A percentile compares a stretch with the other conserved stretches of the same genome.
Evolutionary conservation across 495 filamentous ascomycete genomes (phyloP).

Genomic region (Echria macrotheca): DNA sequence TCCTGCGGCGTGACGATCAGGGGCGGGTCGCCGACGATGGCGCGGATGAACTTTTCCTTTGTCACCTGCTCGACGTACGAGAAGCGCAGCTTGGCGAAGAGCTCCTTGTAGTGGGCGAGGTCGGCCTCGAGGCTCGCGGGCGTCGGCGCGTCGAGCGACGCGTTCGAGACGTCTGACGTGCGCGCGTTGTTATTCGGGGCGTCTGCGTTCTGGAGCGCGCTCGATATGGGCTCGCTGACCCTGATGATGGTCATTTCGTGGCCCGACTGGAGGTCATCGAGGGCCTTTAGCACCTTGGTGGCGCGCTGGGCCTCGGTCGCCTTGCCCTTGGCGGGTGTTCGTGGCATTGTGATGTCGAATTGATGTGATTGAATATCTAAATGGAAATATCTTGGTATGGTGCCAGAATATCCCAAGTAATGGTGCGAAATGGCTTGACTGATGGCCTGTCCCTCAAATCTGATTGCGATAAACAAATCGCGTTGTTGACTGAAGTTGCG

Average conservation of each 20-base stretch:
- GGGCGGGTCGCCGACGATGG: slow-evolving; percentile 80
- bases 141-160: slow-evolving; percentile 60
- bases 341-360: not conserved
- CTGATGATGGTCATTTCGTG: slow-evolving; percentile 66
- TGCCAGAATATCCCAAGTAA: too few relatives aligned
- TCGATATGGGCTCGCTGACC: slow-evolving; percentile 67
- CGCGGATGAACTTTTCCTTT: slow-evolving; percentile 73
- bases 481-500: too few relatives aligned
- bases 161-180: slow-evolving; percentile 64
- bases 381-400: too few relatives aligned
- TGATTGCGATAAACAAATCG: too few relatives aligned
- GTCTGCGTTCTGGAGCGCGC: slow-evolving; percentile 27
- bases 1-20: slow-evolving; percentile 75
- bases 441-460: too few relatives aligned
- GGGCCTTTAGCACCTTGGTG: slow-evolving; percentile 23
- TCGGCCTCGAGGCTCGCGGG: slow-evolving; percentile 77
- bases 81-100: slow-evolving; percentile 94
- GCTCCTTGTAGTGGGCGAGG: slow-evolving; percentile 84
- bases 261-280: slow-evolving; percentile 32
- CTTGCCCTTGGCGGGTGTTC: not conserved
- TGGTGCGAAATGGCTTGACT: too few relatives aligned
- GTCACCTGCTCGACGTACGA: slow-evolving; percentile 82
- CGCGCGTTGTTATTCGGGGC: slow-evolving; percentile 28
- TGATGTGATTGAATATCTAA: too few relatives aligned
- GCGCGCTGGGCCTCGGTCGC: slow-evolving; percentile 10